phyloP scores from a whole-genome alignment of 129 eudicot genomes.

The Sambucus nigra region DNA sequence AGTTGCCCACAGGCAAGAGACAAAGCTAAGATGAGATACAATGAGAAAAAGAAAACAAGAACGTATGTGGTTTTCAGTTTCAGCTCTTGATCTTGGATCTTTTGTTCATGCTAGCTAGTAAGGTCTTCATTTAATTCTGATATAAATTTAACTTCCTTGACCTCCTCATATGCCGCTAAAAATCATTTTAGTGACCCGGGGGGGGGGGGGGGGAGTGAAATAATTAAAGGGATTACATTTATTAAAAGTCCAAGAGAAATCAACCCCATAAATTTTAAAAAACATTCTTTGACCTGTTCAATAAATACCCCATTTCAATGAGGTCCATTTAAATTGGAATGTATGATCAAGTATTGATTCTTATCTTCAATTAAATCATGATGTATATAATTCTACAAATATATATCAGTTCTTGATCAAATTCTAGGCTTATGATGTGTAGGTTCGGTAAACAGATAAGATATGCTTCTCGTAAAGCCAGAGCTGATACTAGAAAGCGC shows the following conservation, averaged over 20 bases:
- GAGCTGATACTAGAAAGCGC: slow-evolving; percentile 70
- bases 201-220: too few species aligned
- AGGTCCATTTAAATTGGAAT: neutral
- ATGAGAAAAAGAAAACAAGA: slow-evolving; percentile 68
- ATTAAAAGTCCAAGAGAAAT: too few species aligned
- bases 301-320: neutral
- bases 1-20: slow-evolving; percentile 62
- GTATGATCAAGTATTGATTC: neutral
- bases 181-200: too few species aligned
- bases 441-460: slow-evolving; percentile 70
- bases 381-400: neutral
- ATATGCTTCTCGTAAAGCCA: slow-evolving; percentile 76
- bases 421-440: slow-evolving; percentile 5
- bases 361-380: neutral
- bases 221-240: too few species aligned
- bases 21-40: slow-evolving; percentile 79
- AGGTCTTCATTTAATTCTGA: neutral
- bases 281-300: too few species aligned
- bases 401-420: neutral
- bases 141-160: neutral
- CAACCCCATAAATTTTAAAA: too few species aligned
- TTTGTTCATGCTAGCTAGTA: neutral
- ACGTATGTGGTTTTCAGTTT: slow-evolving; percentile 22
- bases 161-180: too few species aligned
- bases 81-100: neutral